A percentile compares a stretch with the other conserved stretches of the same genome.
phyloP scores from a whole-genome alignment of 305 asterid genomes.

The Nicotiana rustica region DNA sequence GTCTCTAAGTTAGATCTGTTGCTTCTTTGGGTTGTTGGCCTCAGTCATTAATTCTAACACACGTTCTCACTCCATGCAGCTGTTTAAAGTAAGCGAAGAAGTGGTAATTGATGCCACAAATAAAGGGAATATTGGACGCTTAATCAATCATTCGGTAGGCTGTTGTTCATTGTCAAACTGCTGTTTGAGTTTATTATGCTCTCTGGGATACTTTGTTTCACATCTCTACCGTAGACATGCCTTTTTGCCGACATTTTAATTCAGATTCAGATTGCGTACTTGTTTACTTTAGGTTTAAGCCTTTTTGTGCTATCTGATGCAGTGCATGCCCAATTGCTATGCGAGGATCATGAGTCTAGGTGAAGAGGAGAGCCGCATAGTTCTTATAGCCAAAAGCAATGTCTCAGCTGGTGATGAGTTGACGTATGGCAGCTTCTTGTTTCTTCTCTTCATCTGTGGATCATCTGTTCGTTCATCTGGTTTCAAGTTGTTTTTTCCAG shows the following conservation, averaged over 20 bases:
- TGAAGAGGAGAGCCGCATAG: slow-evolving; percentile 79
- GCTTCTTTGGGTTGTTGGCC: background rate
- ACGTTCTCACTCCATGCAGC: slow-evolving; percentile 57
- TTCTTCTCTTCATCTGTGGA: slow-evolving; percentile 20
- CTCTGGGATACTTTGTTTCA: slow-evolving; percentile 3
- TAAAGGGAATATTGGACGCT: slow-evolving; percentile 92
- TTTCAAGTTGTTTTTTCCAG: background rate
- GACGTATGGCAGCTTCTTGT: slow-evolving; percentile 62
- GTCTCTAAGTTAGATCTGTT: slow-evolving; percentile 18
- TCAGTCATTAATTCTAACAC: slow-evolving; percentile 13
- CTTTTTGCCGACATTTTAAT: background rate
- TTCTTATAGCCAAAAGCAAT: slow-evolving; percentile 80
- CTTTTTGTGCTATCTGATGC: slow-evolving; percentile 41
- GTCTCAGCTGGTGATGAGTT: slow-evolving; percentile 89
- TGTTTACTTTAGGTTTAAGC: background rate
- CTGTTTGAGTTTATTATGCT: slow-evolving; percentile 2
- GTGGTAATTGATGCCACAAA: slow-evolving; percentile 91
- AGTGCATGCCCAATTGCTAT: slow-evolving; percentile 98
- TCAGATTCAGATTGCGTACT: background rate
- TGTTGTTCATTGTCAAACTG: slow-evolving; percentile 34
- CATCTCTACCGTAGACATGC: background rate
- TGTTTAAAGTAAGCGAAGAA: slow-evolving; percentile 93
- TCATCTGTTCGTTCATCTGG: background rate
- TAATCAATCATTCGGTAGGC: slow-evolving; percentile 95
- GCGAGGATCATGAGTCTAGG: slow-evolving; percentile 86